Conservation (phyloP, 495 filamentous ascomycete species). For the Barbatosphaeria neglecta region DNA sequence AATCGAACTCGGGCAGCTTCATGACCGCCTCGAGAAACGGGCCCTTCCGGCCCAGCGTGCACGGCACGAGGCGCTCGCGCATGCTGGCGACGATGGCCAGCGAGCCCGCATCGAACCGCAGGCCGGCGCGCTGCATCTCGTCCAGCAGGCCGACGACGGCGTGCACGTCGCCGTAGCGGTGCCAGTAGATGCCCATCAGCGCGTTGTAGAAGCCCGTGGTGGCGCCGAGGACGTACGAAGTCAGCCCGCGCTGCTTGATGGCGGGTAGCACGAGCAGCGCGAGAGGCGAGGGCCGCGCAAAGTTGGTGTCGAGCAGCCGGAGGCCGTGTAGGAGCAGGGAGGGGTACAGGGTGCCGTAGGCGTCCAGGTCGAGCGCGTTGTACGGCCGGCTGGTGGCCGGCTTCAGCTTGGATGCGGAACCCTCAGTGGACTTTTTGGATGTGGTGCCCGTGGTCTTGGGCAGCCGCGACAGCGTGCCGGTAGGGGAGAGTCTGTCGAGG, state of each 20-base stretch:
- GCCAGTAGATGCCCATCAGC: constrained; percentile 53
- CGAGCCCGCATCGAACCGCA: constrained; percentile 50
- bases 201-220: constrained; percentile 67
- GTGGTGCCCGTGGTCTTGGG: no score
- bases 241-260: constrained; percentile 57
- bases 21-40: constrained; percentile 22
- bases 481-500: constrained; percentile 16
- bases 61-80: constrained; percentile 1
- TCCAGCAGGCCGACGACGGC: constrained; percentile 50
- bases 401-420: background rate
- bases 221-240: constrained; percentile 61
- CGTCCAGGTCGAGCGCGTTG: constrained; percentile 31
- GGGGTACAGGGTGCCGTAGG: constrained; percentile 59
- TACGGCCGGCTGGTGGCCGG: no score
- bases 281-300: constrained; percentile 46
- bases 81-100: constrained; percentile 33
- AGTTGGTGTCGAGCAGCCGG: constrained; percentile 48
- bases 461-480: no score
- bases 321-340: constrained; percentile 51
- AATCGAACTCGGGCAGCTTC: constrained; percentile 25
- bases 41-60: constrained; percentile 7
- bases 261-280: constrained; percentile 52
- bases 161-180: constrained; percentile 45
- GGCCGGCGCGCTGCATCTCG: constrained; percentile 67
- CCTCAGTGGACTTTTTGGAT: no score